Conservation (phyloP, 495 filamentous ascomycete species). For the Mycothermus thermophilus region DNA sequence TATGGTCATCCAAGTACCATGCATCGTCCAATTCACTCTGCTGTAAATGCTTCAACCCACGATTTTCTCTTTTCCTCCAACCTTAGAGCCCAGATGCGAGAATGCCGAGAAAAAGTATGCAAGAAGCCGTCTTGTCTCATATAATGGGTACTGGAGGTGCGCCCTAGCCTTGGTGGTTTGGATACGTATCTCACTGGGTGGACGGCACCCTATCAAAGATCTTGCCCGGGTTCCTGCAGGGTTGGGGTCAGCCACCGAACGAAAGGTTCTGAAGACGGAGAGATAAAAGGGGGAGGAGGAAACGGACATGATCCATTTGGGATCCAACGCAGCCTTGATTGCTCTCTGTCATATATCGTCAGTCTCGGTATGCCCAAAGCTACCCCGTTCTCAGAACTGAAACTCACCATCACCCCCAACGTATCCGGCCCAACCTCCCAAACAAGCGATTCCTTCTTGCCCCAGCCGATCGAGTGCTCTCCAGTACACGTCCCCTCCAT, state of each 20-base stretch:
- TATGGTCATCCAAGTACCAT: no score
- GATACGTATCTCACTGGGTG: no score
- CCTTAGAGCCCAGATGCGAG: no score
- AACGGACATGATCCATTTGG: conserved; percentile 59
- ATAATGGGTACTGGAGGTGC: no score
- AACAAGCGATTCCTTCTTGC: conserved; percentile 67
- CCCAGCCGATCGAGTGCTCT: conserved; percentile 80
- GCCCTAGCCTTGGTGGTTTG: no score
- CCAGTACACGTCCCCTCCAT: conserved; percentile 93
- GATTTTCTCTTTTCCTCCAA: no score
- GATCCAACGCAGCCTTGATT: conserved; percentile 76
- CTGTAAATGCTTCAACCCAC: no score
- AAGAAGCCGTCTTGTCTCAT: not conserved
- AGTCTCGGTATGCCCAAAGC: not conserved
- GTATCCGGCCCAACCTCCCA: conserved; percentile 76
- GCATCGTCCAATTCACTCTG: no score
- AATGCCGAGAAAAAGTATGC: no score
- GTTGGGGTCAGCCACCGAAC: conserved; percentile 1
- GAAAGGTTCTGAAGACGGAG: no score
- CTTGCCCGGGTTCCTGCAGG: conserved; percentile 62
- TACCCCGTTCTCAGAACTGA: no score
- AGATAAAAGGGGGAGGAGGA: not conserved
- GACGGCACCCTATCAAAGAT: conserved; percentile 52
- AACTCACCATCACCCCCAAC: conserved; percentile 57
- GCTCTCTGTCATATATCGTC: conserved; percentile 30